Percentiles rank a stretch among this genome's conserved stretches.
Evolutionary conservation across 2,329 filamentous ascomycete genomes (phyloP).

Genomic region (Fonsecaea multimorphosa): DNA sequence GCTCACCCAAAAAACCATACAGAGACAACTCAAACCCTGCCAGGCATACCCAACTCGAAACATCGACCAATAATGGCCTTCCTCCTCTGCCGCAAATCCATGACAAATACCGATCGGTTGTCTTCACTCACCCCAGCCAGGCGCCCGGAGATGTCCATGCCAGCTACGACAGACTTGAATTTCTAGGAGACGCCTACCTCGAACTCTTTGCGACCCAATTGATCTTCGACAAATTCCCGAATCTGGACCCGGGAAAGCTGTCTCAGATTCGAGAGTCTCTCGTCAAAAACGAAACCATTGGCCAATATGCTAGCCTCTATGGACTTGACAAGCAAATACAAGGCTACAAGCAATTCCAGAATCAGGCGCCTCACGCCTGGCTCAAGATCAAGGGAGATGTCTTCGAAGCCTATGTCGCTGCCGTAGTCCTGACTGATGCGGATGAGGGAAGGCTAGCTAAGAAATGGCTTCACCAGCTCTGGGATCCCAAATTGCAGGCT

Average conservation of each 20-base stretch:
- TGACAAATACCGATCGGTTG: conserved; percentile 25
- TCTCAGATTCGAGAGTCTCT: conserved; percentile 79
- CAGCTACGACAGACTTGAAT: conserved; percentile 83
- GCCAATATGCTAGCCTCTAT: conserved; percentile 72
- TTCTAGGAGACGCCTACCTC: conserved; percentile 85
- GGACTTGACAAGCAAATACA: conserved; percentile 69
- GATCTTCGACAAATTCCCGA: conserved; percentile 74
- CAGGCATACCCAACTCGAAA: background rate
- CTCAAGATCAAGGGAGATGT: conserved; percentile 81
- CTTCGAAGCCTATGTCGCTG: conserved; percentile 89
- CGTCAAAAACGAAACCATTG: conserved; percentile 79
- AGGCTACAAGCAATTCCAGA: conserved; percentile 53
- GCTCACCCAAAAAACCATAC: conserved; percentile 15
- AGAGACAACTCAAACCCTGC: background rate
- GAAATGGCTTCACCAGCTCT: conserved; percentile 76
- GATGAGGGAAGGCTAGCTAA: conserved; percentile 64
- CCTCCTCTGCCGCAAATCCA: conserved; percentile 36
- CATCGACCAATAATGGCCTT: conserved; percentile 23
- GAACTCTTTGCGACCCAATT: conserved; percentile 77
- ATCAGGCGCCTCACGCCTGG: conserved; percentile 53
- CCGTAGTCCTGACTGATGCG: conserved; percentile 72
- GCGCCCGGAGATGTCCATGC: conserved; percentile 4
- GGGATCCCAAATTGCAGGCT: conserved; percentile 67
- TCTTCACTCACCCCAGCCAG: conserved; percentile 36
- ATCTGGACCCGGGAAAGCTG: conserved; percentile 69